These are phyloP conservation scores for Paraconiothyrium sp. DNA, from an alignment of 2,329 filamentous ascomycete genomes.

Conservation along the genomic window DNA sequence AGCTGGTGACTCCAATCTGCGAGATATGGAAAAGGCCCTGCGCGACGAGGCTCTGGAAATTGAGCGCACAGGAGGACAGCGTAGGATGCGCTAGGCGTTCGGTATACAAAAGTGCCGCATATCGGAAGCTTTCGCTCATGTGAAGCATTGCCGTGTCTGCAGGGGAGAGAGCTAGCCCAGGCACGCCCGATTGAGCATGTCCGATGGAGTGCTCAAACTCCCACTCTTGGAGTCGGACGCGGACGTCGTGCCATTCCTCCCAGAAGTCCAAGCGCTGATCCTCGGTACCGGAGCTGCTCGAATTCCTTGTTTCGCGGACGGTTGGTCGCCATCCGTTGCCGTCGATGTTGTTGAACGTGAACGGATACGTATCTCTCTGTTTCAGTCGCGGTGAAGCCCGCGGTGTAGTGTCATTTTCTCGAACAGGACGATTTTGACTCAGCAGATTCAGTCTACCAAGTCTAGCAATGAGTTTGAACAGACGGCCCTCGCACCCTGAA, in stretches of 20 bases:
- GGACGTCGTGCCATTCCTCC: slow-evolving; percentile 85
- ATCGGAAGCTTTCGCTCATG: slow-evolving; percentile 89
- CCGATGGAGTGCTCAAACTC: slow-evolving; percentile 64
- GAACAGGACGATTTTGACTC: slow-evolving; percentile 70
- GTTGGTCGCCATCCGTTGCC: slow-evolving; percentile 72
- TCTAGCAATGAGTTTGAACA: slow-evolving; percentile 87
- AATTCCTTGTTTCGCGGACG: slow-evolving; percentile 57
- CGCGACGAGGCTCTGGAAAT: slow-evolving; percentile 84
- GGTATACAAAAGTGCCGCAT: slow-evolving; percentile 87
- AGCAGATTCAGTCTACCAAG: slow-evolving; percentile 86
- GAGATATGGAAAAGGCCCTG: slow-evolving; percentile 86
- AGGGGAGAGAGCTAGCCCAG: slow-evolving; percentile 47
- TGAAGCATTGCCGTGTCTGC: slow-evolving; percentile 79
- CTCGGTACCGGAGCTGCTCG: slow-evolving; percentile 58
- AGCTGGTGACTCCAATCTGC: slow-evolving; percentile 75
- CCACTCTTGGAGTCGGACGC: slow-evolving; percentile 81
- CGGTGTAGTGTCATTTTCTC: slow-evolving; percentile 46
- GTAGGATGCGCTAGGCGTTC: slow-evolving; percentile 84
- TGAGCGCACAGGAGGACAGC: slow-evolving; percentile 75
- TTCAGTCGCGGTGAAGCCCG: slow-evolving; percentile 46
- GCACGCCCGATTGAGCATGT: slow-evolving; percentile 17
- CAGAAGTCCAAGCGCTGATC: slow-evolving; percentile 73
- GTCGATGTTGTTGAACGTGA: slow-evolving; percentile 69
- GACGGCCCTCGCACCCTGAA: slow-evolving; percentile 83
- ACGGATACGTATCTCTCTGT: slow-evolving; percentile 61